Conservation (phyloP, 192 early-diverging fungal species). For the Tieghemiomyces parasiticus region DNA sequence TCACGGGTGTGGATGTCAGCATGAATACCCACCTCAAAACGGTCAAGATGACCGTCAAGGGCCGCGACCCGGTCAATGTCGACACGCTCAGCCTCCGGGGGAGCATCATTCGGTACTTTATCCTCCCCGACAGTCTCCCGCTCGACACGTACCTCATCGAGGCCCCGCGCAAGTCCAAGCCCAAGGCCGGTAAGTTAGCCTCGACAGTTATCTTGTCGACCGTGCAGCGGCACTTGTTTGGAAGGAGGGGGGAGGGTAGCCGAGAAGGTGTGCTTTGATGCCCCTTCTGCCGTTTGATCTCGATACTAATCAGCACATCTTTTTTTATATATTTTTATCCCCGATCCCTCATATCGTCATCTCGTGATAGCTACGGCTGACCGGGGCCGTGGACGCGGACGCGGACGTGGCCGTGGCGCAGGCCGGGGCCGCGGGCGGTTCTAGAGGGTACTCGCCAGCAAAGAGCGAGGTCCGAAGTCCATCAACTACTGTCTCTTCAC, state of each 20-base stretch:
- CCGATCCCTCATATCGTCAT: background rate
- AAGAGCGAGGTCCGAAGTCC: too few relatives aligned
- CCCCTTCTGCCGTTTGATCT: background rate
- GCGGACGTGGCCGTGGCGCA: constrained; percentile 43
- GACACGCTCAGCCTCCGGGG: constrained; percentile 93
- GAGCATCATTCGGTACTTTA: constrained; percentile 89
- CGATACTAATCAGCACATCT: background rate
- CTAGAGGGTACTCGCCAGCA: too few relatives aligned
- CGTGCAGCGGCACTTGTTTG: too few relatives aligned
- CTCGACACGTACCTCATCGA: constrained; percentile 93
- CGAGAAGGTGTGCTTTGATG: too few relatives aligned
- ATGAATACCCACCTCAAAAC: constrained; percentile 99
- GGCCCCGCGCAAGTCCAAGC: constrained; percentile 86
- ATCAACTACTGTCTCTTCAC: too few relatives aligned
- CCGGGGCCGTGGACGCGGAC: constrained; percentile 53
- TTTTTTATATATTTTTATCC: constrained; percentile 7
- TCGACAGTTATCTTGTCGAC: too few relatives aligned
- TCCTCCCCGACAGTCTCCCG: constrained; percentile 87
- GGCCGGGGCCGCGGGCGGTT: too few relatives aligned
- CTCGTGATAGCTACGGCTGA: constrained; percentile 25
- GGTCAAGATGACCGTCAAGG: constrained; percentile 96
- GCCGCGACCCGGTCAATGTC: constrained; percentile 74
- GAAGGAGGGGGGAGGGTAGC: constrained; percentile 62
- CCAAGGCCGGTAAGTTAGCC: too few relatives aligned
- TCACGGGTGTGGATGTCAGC: constrained; percentile 93